Conservation (phyloP, 345 rosid species). For the Aegle marmelos region DNA sequence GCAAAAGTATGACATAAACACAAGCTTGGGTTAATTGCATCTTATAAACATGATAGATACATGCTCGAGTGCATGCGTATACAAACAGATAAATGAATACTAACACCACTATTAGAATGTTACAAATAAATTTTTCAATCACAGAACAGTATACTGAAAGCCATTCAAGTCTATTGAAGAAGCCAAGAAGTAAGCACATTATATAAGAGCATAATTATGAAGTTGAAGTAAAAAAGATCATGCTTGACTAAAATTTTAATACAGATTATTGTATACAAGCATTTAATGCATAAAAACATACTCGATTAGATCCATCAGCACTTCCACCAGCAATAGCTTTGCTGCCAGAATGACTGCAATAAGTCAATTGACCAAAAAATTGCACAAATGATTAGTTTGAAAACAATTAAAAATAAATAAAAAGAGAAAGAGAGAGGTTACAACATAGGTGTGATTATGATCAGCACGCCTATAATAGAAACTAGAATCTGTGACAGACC, state of each 20-base stretch:
- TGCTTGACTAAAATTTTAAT: not conserved
- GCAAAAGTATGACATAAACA: not conserved
- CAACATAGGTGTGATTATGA: not conserved
- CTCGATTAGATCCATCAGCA: constrained; percentile 50
- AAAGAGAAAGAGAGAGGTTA: not conserved
- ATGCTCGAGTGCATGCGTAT: not conserved
- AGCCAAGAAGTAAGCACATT: not conserved
- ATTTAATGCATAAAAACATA: constrained; percentile 25
- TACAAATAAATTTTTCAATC: not conserved
- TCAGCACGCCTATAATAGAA: not conserved
- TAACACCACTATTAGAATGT: not conserved
- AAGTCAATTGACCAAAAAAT: constrained; percentile 17
- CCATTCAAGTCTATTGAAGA: not conserved
- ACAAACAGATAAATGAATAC: not conserved
- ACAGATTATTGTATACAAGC: not conserved
- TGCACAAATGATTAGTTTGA: constrained; percentile 2
- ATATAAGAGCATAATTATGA: not conserved
- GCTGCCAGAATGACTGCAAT: constrained; percentile 41
- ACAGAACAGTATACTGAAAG: not conserved
- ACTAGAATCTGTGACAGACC: constrained; percentile 49
- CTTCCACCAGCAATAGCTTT: constrained; percentile 39
- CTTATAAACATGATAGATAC: not conserved
- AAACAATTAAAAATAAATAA: not conserved
- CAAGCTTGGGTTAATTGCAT: not conserved
- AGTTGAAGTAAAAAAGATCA: not conserved